Evolutionary conservation across 106 monocot species (phyloP), one percentile per base, ranked within the genome.

Genomic region (Chionographis japonica): DNA sequence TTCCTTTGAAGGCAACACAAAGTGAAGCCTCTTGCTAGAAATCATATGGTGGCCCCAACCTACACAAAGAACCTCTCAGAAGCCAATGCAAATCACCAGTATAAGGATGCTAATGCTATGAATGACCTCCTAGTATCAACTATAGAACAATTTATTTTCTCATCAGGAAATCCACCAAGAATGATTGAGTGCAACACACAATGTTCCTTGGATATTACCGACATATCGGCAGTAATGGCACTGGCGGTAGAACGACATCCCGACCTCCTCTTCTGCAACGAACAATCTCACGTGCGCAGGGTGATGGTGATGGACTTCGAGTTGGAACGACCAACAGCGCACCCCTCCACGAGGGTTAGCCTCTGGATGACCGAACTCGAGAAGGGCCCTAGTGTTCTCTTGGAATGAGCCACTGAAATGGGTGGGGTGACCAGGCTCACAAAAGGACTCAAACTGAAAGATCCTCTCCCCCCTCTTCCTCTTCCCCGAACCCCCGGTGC

Each of bases 11-110:
- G 89, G 86, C 18, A 92, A 56, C 54, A 95, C 70, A 14, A 95
- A 86, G 68, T 95, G 95, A 68, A 73, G 89, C 59, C 88, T 86
- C 73, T 82, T 84, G 68, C 61, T 85, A 74, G 89, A 89, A 13
- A 92, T 90, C 74, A 92, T 75, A 56, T 92, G 89, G 20, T 78
- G 70, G 11, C 89, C 92, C 97, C 92, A 97, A 53, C 97, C 97
- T 97, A 61, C 50, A 65, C 36, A 69, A 41, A 52, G 3, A 10
- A 20, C 4, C 35, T 17, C 37, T 12, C 43, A 20, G 27, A 14
- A 41, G 18, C 8, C 61, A 12, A 46, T 1, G 46, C 1, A 41
- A 1, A 3, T 41, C 6, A 16, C 41, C 53, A 67, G 27, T 27
- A 27, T 27, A 27, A 27, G 27, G 27, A 27, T 27, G 27, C 1